Evolutionary conservation across 805 yeast genomes (phyloP).

Genomic region (Teunomyces cretensis): DNA sequence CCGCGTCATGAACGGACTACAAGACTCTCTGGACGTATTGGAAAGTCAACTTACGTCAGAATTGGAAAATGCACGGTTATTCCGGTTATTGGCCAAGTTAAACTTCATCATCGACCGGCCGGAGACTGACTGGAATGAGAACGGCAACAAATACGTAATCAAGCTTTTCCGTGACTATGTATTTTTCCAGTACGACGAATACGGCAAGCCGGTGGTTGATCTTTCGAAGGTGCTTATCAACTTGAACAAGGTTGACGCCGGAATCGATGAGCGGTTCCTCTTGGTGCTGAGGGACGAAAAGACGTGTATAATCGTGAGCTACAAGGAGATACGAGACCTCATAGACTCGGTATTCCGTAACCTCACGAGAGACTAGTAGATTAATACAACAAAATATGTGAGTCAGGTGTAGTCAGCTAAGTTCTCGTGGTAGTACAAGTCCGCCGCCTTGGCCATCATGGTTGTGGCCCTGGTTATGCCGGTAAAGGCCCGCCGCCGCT

Average conservation of each 20-base stretch:
- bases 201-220: conserved; percentile 76
- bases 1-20: conserved; percentile 48
- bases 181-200: conserved; percentile 79
- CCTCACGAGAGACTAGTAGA: conserved; percentile 19
- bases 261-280: conserved; percentile 78
- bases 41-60: conserved; percentile 68
- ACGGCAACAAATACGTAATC: conserved; percentile 64
- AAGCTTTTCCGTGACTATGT: conserved; percentile 79
- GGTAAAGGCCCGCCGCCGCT: background rate
- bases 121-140: conserved; percentile 65
- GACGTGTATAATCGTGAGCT: conserved; percentile 80
- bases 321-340: conserved; percentile 74
- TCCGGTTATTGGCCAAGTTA: conserved; percentile 77
- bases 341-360: conserved; percentile 68
- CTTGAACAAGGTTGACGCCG: conserved; percentile 89
- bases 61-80: conserved; percentile 83
- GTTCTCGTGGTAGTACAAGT: no score
- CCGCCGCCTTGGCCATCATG: no score
- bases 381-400: background rate
- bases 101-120: conserved; percentile 77
- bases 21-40: conserved; percentile 53
- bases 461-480: background rate
- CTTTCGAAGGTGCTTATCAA: conserved; percentile 75
- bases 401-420: background rate
- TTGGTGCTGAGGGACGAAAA: conserved; percentile 83